Evolutionary conservation across 2,329 filamentous ascomycete species (phyloP).

Genomic region (Fusarium lateritium): DNA sequence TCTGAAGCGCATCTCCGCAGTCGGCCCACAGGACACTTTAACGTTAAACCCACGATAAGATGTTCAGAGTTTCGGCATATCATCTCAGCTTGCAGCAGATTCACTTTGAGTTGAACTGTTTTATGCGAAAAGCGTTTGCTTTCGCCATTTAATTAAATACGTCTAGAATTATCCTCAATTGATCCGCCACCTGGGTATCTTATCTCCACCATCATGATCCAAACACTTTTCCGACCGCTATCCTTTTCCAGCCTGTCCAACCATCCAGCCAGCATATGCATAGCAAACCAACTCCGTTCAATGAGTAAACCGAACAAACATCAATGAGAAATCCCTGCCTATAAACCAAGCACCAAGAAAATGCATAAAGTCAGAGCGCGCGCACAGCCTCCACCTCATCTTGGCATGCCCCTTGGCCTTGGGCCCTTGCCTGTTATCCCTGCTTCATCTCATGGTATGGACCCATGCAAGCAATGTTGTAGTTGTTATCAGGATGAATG

Average conservation of each 20-base stretch:
- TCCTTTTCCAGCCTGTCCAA: not conserved
- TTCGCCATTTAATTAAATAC: not conserved
- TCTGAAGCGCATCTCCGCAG: not conserved
- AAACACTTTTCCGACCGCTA: conserved; percentile 33
- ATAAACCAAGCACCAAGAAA: not conserved
- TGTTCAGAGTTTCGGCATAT: no score
- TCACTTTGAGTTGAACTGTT: no score
- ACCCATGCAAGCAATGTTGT: not conserved
- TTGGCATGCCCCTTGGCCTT: not conserved
- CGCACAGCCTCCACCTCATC: not conserved
- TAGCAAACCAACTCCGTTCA: not conserved
- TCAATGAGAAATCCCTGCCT: not conserved
- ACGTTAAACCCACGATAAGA: no score
- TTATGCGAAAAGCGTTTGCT: no score
- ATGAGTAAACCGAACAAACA: not conserved
- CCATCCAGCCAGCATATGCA: not conserved
- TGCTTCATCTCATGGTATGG: not conserved
- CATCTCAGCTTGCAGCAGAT: no score
- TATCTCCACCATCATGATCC: conserved; percentile 14
- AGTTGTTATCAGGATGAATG: not conserved
- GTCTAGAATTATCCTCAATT: not conserved
- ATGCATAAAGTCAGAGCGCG: not conserved
- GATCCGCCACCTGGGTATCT: conserved; percentile 21
- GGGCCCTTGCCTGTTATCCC: not conserved
- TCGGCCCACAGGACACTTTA: conserved; percentile 4